Conservation (phyloP, 73 alveolate genomes). For the Tetrahymena borealis region DNA sequence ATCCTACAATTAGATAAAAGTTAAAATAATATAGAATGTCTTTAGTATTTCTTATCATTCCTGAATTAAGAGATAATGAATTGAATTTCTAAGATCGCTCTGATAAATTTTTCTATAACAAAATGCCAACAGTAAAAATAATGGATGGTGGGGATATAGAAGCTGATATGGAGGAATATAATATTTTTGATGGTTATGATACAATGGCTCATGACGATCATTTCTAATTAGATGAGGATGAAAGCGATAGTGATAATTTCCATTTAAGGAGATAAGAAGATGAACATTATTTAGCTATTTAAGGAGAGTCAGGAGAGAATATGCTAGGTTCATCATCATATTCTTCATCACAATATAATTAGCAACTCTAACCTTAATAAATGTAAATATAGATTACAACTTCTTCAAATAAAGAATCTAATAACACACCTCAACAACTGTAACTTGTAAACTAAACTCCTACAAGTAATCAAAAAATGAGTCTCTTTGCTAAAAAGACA, state of each 20-base stretch:
- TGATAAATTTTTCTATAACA: not conserved
- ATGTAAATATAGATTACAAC: not conserved
- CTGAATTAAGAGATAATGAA: not conserved
- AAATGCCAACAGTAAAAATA: not conserved
- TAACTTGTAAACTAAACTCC: not conserved
- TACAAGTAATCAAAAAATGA: not conserved
- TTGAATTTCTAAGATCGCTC: not conserved
- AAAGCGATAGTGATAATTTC: not conserved
- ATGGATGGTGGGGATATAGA: not conserved
- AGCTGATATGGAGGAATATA: not conserved
- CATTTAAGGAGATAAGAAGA: not conserved
- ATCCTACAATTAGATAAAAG: not conserved
- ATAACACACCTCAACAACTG: not conserved
- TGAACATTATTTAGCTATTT: not conserved
- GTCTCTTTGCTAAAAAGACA: not conserved
- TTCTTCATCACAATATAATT: not conserved
- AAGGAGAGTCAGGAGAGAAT: not conserved
- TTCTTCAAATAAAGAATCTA: not conserved
- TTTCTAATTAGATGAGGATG: not conserved
- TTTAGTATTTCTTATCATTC: not conserved
- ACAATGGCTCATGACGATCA: not conserved
- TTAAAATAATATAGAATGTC: not conserved
- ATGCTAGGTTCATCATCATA: not conserved
- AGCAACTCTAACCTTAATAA: not conserved
- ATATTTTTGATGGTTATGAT: not conserved